Base-by-base conservation (phyloP, 495 filamentous ascomycete genomes). In the Alectoria sarmentosa region DNA sequence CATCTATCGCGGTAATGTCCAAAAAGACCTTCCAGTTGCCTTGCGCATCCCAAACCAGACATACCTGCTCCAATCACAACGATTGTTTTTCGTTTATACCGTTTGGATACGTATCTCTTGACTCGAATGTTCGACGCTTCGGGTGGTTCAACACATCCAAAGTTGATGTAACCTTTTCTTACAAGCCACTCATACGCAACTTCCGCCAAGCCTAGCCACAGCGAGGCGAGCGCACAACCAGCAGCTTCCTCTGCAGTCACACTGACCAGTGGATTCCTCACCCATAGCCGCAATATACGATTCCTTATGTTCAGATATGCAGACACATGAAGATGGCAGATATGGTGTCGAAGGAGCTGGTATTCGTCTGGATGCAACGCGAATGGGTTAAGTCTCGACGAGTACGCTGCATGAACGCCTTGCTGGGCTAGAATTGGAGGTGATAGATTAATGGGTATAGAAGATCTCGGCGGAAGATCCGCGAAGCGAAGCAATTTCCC, bases 301-400 rank as follows among this genome's bases (percentile, higher is more conserved):
- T 99, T 99, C 64, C 94, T 82, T 65, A 99, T 96, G 75, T 96
- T 97, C 38, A 99, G 76, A 73, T 98, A 99, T n/a, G 89, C 88
- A 14, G 94, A 96, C 62, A 98, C 91, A 71, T 99, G 93, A 39
- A 87, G 79, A 69, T 90, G 87, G 72, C 87, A 95, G 64, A 99
- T 84, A 73, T 94, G 85, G 44, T 89, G 79, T 63, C 88, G 83
- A 28, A 99, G 76, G 58, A 91, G 82, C 65, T 82, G 73, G 73
- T 96, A 92, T 72, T 99, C 94, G 62, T 88, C 85, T n/a, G 79
- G 80, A 75, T 97, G 92, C 21, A 99, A 77, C 21, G 88, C 84
- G 75, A 92, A 96, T 8, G 95, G 94, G 67, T 93, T 91, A 6
- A 99, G 80, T 58, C 94, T 83, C 57, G 91, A 96, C 28, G 90